Evolutionary conservation across 306 rosid genomes (phyloP).

Genomic region (Prosopis cineraria): DNA sequence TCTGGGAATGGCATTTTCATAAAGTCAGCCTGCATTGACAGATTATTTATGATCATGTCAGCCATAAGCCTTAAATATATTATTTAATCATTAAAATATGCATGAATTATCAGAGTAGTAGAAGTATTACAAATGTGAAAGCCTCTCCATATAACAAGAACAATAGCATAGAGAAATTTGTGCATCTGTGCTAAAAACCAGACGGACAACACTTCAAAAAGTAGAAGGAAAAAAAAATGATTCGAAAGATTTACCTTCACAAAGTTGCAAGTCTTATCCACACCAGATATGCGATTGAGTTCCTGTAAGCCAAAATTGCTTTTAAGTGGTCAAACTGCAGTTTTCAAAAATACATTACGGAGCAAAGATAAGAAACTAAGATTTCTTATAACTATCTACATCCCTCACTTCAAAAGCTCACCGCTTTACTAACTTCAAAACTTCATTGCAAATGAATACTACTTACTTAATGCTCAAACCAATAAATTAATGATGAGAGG

Average conservation of each 20-base stretch:
- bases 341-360: not conserved
- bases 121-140: not conserved
- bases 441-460: not conserved
- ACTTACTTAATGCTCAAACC: conserved; percentile 4
- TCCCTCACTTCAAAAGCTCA: not conserved
- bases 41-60: not conserved
- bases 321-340: not conserved
- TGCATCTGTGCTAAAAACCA: not conserved
- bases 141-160: not conserved
- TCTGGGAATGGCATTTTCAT: conserved; percentile 73
- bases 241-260: conserved; percentile 67
- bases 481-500: not conserved
- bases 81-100: not conserved
- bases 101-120: not conserved
- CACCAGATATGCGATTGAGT: conserved; percentile 64
- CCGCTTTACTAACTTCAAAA: not conserved
- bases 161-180: not conserved
- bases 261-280: conserved; percentile 73
- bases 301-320: conserved; percentile 48
- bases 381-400: not conserved
- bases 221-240: conserved; percentile 21
- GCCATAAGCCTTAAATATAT: not conserved
- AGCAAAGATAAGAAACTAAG: not conserved
- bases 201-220: not conserved
- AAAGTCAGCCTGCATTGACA: conserved; percentile 66